Percentiles rank a stretch among this genome's conserved stretches.
phyloP scores from a whole-genome alignment of 768 basidiomycete species.

The Tricholoma saponaceum region DNA sequence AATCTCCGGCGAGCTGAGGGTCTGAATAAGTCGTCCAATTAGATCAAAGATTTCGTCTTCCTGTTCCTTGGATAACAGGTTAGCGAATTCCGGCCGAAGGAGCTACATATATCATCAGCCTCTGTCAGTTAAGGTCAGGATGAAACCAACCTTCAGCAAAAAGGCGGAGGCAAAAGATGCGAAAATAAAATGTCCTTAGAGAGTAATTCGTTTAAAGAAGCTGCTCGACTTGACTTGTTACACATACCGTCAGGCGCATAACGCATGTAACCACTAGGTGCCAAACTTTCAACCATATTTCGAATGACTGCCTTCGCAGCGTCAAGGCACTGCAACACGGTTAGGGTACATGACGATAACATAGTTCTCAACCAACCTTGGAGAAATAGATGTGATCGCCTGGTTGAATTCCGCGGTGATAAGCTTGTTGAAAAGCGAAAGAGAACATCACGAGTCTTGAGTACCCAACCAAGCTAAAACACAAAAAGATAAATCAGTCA shows the following conservation, averaged over 20 bases:
- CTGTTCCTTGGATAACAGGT: conserved; percentile 54
- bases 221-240: neutral
- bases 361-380: conserved; percentile 40
- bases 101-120: conserved; percentile 35
- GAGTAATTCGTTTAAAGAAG: neutral
- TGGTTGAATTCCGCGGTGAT: conserved; percentile 59
- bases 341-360: conserved; percentile 1
- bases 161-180: conserved; percentile 81
- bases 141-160: conserved; percentile 60
- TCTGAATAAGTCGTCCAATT: conserved; percentile 70
- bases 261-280: conserved; percentile 72
- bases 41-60: conserved; percentile 69
- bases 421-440: conserved; percentile 83
- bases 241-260: conserved; percentile 70
- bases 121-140: neutral
- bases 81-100: conserved; percentile 70
- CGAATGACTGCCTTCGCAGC: conserved; percentile 65
- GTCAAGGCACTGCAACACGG: conserved; percentile 52
- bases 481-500: conserved; percentile 1
- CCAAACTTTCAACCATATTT: conserved; percentile 60
- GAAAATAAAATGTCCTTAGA: conserved; percentile 69
- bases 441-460: conserved; percentile 84
- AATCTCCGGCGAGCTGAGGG: conserved; percentile 64
- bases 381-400: conserved; percentile 64
- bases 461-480: conserved; percentile 62